phyloP scores from a whole-genome alignment of 768 basidiomycete genomes.

The Suillus subalutaceus region DNA sequence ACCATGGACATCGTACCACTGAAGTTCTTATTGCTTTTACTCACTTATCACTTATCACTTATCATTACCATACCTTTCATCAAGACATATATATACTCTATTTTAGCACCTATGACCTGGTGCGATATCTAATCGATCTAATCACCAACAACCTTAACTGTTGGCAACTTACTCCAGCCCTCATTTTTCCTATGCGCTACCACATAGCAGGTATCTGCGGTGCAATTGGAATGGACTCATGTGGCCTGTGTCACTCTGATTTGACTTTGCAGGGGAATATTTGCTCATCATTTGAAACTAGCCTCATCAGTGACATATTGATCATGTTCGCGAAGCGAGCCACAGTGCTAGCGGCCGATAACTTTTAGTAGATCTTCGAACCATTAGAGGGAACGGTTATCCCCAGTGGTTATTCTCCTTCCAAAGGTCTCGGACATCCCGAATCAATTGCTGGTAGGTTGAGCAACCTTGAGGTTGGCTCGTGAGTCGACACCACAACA shows the following conservation, averaged over 20 bases:
- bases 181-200: neutral
- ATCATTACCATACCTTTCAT: neutral
- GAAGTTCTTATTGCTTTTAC: neutral
- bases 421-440: neutral
- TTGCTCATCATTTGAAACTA: neutral
- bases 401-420: neutral
- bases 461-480: neutral
- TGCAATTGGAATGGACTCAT: neutral
- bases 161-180: neutral
- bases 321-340: neutral
- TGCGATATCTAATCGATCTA: neutral
- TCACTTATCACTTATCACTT: neutral
- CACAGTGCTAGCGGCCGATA: neutral
- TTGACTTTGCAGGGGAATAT: no score
- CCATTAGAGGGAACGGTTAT: neutral
- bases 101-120: neutral
- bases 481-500: neutral
- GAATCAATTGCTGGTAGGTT: neutral
- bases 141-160: neutral
- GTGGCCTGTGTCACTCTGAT: neutral
- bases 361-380: neutral
- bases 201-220: no score
- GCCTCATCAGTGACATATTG: neutral
- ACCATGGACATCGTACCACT: neutral
- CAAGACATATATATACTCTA: slow-evolving; percentile 4